Base-by-base conservation (phyloP, 2,329 filamentous ascomycete species). In the Colletotrichum tanaceti region DNA sequence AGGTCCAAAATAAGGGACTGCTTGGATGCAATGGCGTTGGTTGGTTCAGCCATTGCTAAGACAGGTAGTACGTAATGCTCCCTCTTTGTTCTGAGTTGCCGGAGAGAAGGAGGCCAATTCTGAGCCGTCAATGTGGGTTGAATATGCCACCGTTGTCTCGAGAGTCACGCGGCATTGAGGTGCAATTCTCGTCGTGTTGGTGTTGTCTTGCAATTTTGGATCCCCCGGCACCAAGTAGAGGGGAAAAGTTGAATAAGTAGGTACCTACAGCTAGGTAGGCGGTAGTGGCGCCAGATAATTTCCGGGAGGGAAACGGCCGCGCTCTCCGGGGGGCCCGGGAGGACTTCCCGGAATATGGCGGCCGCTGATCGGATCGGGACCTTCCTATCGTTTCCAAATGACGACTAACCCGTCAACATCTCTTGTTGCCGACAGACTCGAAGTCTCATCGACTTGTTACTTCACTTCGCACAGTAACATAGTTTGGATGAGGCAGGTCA, bases 1-100 rank as follows among this genome's bases (percentile, higher is more conserved):
- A 92, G 82, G 60, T 92, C 87, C 22, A 93, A 80, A 5, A 77
- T 83, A 38, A 87, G 74, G 4, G 86, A 87, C 58, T 79, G 77
- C 39, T 84, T 76, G 7, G 87, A 86, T 10, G 74, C 71, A 38
- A 85, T 75, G 9, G 72, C 59, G 13, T 72, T 62, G 59, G 66
- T 63, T 62, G 18, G n/a, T 11, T 58, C 41, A 16, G 22, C 32
- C 61, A 63, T 63, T 16, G 28, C 43, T 35, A 13, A 10, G 32
- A 35, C 32, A 35, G 32, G 10, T 38, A 28, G 28, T 38, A 39
- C 18, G 2, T 4, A 38, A 16, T 35, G 7, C 32, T 10, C 14
- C 18, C n/a, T 24, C 38, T 44, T 24, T 44, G 32, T 54, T 32
- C 18, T 16, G 46, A 24, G 1, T 13, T 7, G 16, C 32, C 32